These are phyloP conservation scores for Pholiota molesta DNA, from an alignment of 768 basidiomycete genomes.

Conservation along the genomic window DNA sequence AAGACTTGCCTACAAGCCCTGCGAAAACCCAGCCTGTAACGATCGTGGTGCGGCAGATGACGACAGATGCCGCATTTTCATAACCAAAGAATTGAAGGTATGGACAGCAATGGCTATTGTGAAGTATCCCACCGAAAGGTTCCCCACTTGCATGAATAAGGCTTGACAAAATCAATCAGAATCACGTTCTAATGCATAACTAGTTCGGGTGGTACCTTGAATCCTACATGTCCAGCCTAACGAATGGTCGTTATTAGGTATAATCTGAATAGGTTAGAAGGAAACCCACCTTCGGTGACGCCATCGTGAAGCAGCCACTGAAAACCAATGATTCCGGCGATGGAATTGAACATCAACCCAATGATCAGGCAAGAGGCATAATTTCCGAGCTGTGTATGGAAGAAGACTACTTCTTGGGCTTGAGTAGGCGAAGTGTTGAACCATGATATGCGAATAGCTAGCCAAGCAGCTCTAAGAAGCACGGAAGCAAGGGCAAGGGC, in stretches of 20 bases:
- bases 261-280: background rate
- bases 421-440: conserved; percentile 23
- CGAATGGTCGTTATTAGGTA: conserved; percentile 2
- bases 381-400: conserved; percentile 71
- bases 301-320: conserved; percentile 48
- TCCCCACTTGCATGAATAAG: conserved; percentile 54
- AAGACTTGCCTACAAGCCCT: conserved; percentile 49
- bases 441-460: conserved; percentile 41
- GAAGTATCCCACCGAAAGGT: conserved; percentile 66
- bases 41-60: conserved; percentile 47
- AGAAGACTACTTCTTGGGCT: conserved; percentile 59
- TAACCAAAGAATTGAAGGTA: conserved; percentile 66
- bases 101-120: conserved; percentile 66
- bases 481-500: conserved; percentile 55
- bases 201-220: conserved; percentile 52
- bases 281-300: conserved; percentile 49
- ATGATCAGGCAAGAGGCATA: conserved; percentile 68
- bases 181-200: conserved; percentile 1
- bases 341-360: conserved; percentile 55
- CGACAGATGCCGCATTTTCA: conserved; percentile 52
- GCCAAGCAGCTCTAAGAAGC: conserved; percentile 48
- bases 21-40: conserved; percentile 58
- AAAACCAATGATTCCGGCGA: conserved; percentile 57
- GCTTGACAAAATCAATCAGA: background rate
- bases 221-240: conserved; percentile 52